Evolutionary conservation across 768 basidiomycete species (phyloP).

Genomic region (Dentipellis fragilis): DNA sequence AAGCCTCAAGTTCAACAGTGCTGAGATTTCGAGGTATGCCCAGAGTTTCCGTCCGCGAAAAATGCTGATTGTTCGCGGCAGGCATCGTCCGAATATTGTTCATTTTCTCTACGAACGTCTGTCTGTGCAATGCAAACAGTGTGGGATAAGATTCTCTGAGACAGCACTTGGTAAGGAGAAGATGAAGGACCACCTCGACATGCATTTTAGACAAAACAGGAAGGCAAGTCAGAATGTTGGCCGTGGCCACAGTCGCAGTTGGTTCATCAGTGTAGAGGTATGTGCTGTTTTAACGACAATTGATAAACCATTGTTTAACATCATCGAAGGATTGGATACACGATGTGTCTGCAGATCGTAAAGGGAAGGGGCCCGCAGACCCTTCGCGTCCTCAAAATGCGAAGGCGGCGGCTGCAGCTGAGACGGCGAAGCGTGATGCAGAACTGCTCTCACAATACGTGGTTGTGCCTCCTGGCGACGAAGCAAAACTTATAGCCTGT

Average conservation of each 20-base stretch:
- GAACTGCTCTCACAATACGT: constrained; percentile 73
- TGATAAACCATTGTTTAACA: not conserved
- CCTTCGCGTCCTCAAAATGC: constrained; percentile 38
- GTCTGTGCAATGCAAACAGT: constrained; percentile 85
- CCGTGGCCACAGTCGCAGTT: constrained; percentile 81
- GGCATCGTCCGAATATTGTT: constrained; percentile 49
- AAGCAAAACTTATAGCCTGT: constrained; percentile 76
- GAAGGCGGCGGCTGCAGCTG: constrained; percentile 51
- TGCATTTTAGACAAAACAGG: constrained; percentile 92
- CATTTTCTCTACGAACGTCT: constrained; percentile 68
- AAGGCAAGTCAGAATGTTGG: constrained; percentile 70
- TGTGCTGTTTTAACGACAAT: constrained; percentile 18
- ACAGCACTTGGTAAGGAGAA: constrained; percentile 58
- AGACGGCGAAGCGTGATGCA: constrained; percentile 63
- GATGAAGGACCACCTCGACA: constrained; percentile 86
- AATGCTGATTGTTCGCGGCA: constrained; percentile 17
- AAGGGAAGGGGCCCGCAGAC: constrained; percentile 61
- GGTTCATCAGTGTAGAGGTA: constrained; percentile 82
- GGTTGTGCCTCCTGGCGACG: constrained; percentile 83
- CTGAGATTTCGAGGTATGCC: constrained; percentile 65
- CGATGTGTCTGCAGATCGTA: constrained; percentile 46
- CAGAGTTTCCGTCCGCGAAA: not conserved
- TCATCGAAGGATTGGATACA: constrained; percentile 76
- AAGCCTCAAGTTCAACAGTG: constrained; percentile 48
- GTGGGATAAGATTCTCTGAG: constrained; percentile 80